Evolutionary conservation across 768 basidiomycete genomes (phyloP), one percentile per base, ranked within the genome.

Genomic region (Leccinum broughii): DNA sequence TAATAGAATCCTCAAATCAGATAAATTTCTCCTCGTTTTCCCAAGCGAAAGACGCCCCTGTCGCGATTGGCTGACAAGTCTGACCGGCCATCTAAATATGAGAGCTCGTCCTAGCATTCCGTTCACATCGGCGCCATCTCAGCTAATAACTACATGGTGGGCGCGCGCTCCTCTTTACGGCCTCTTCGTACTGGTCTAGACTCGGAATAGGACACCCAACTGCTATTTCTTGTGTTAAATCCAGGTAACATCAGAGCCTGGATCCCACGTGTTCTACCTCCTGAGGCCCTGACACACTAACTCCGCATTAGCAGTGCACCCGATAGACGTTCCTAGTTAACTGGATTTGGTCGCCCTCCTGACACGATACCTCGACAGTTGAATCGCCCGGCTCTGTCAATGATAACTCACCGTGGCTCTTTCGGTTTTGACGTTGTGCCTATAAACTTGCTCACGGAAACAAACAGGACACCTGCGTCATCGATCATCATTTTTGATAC

Each of bases 41-140:
- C 26, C 56, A 57, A 54, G 32, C 24, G 26, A n/a, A 24, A 55
- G 34, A 55, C 14, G 55, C 13, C 56, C 55, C 15, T 54, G 22
- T 39, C 37, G 7, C 20, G 20, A 53, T 10, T 56, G 32, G 11
- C 22, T 17, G 30, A 17, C 20, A 11, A 35, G 26, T 26, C 39
- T n/a, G 5, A 2, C 41, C 26, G n/a, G 24, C 34, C 7, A 35
- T 55, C 34, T 8, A 37, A 14, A n/a, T 54, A 11, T 56, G 56
- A 20, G 56, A 37, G 32, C 52, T 3, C 11, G 13, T 9, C 39
- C 6, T 3, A 39, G 7, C 37, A 39, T 24, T 13, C 55, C 14
- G 55, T 49, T 15, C 15, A 35, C 41, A 20, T 46, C 54, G 54
- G 54, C n/a, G n/a, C 9, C 3, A 4, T 5, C 53, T 24, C 53